Evolutionary conservation across 208 protist species (phyloP).

Genomic region (Leishmania arabica): DNA sequence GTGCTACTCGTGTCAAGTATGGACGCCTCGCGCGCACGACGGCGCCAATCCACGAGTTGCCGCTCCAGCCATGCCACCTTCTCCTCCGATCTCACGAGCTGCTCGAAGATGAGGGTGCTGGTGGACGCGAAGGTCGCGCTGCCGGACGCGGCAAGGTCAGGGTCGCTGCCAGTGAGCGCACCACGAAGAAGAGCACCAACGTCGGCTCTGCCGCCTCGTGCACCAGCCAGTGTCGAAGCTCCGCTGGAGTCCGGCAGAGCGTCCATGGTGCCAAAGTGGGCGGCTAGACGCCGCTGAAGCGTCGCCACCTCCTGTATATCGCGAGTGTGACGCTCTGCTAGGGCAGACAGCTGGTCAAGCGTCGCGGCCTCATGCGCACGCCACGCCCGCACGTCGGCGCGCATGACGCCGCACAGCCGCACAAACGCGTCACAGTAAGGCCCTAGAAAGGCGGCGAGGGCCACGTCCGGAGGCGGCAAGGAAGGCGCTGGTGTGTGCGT

Average conservation of each 20-base stretch:
- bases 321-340: conserved; percentile 23
- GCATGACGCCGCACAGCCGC: conserved; percentile 12
- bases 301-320: conserved; percentile 15
- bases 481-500: not conserved
- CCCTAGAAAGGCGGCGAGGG: conserved; percentile 7
- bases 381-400: conserved; percentile 16
- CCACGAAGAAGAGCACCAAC: not conserved
- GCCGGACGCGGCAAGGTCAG: not conserved
- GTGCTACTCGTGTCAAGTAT: not conserved
- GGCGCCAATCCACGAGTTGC: conserved; percentile 33
- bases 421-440: conserved; percentile 32
- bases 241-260: not conserved
- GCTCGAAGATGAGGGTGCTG: conserved; percentile 33
- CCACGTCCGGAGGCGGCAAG: conserved; percentile 8
- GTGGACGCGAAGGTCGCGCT: conserved; percentile 18
- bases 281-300: conserved; percentile 13
- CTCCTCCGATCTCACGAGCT: conserved; percentile 30
- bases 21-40: conserved; percentile 21
- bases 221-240: not conserved
- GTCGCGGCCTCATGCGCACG: conserved; percentile 12
- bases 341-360: conserved; percentile 7
- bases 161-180: not conserved
- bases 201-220: not conserved
- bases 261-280: not conserved
- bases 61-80: conserved; percentile 36